A percentile compares a stretch with the other conserved stretches of the same genome.
These are phyloP conservation scores for Didymellaceae sp. DNA, from an alignment of 2,329 filamentous ascomycete species.

Conservation along the genomic window DNA sequence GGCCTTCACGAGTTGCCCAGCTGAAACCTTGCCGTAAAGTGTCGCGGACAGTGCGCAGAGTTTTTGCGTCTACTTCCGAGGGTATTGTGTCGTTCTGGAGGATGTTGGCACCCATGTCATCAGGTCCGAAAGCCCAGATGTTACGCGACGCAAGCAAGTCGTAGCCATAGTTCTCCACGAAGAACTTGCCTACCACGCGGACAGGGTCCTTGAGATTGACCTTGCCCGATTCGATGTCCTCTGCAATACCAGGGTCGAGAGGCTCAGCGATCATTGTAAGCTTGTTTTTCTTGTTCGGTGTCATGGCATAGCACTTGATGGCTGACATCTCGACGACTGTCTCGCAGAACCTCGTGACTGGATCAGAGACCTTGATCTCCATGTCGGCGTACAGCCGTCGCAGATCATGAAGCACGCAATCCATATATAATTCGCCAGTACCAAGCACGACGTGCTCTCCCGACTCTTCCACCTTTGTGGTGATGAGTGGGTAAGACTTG, in stretches of 20 bases:
- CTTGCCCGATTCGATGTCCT: constrained; percentile 88
- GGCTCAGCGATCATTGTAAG: constrained; percentile 98
- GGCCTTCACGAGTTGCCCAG: constrained; percentile 95
- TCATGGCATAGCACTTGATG: constrained; percentile 97
- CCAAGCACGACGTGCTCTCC: constrained; percentile 95
- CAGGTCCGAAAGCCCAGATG: constrained; percentile 98
- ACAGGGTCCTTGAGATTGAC: constrained; percentile 94
- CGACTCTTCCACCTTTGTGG: constrained; percentile 97
- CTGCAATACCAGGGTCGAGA: constrained; percentile 90
- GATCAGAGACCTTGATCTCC: constrained; percentile 98
- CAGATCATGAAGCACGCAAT: constrained; percentile 95
- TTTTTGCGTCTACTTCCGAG: constrained; percentile 91
- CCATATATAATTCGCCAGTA: constrained; percentile 99
- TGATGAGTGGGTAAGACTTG: constrained; percentile 95
- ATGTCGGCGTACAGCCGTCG: constrained; percentile 95
- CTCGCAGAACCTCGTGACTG: constrained; percentile 96
- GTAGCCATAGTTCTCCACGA: constrained; percentile 97
- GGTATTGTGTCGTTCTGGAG: constrained; percentile 95
- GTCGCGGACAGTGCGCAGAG: constrained; percentile 85
- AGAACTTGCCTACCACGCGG: constrained; percentile 92
- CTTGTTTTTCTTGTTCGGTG: constrained; percentile 99
- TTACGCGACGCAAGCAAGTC: constrained; percentile 92
- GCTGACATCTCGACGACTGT: constrained; percentile 97
- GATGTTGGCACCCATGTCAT: constrained; percentile 93
- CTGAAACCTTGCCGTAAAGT: constrained; percentile 95